Conservation (phyloP, 2,329 filamentous ascomycete genomes). For the Apiospora sp. region DNA sequence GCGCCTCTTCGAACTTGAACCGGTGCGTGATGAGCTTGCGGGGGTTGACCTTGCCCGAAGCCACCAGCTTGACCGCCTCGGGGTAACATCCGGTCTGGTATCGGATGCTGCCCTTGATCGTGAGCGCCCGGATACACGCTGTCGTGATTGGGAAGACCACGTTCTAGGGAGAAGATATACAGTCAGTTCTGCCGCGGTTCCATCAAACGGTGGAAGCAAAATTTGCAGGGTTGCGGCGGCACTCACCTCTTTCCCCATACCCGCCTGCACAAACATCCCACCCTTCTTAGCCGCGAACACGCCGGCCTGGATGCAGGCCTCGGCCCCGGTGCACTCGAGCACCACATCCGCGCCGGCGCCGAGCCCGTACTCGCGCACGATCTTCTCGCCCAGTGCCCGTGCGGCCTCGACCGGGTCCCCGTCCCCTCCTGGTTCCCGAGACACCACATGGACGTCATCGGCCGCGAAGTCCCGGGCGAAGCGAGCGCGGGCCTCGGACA, state of each 20-base stretch:
- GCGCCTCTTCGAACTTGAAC: conserved; percentile 41
- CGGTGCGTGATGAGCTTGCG: conserved; percentile 47
- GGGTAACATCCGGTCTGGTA: conserved; percentile 60
- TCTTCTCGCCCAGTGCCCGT: conserved; percentile 47
- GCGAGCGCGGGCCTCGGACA: conserved; percentile 78
- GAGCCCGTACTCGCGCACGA: conserved; percentile 48
- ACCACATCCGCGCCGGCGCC: conserved; percentile 58
- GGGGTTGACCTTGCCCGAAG: conserved; percentile 52
- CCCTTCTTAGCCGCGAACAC: conserved; percentile 54
- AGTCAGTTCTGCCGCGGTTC: neutral
- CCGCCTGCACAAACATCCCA: conserved; percentile 59
- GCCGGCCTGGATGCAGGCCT: conserved; percentile 56
- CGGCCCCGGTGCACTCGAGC: conserved; percentile 55
- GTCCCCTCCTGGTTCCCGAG: conserved; percentile 75
- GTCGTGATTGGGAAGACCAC: conserved; percentile 60
- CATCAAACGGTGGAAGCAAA: too few relatives aligned
- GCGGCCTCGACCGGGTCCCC: conserved; percentile 47
- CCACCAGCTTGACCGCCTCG: conserved; percentile 56
- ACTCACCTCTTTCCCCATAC: conserved; percentile 55
- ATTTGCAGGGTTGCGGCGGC: neutral
- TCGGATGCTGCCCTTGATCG: conserved; percentile 58
- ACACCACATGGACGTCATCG: conserved; percentile 74
- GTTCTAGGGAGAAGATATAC: conserved; percentile 41
- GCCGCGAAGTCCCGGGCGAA: conserved; percentile 77
- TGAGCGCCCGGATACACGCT: conserved; percentile 56